Evolutionary conservation across 495 filamentous ascomycete genomes (phyloP).

Genomic region (Aspergillus leporis): DNA sequence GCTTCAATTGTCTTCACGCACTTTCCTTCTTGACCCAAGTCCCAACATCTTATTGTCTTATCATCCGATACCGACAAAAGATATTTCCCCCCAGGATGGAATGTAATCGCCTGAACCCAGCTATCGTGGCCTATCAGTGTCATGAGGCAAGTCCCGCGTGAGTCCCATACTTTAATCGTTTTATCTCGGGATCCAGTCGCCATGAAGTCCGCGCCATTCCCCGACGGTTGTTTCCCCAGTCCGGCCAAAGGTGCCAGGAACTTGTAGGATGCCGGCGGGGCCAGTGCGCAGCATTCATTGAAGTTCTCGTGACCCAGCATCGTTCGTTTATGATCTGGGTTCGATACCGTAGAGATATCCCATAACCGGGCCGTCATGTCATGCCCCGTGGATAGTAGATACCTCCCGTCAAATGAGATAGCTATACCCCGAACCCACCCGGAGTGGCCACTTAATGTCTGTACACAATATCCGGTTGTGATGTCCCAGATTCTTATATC

Average conservation of each 20-base stretch:
- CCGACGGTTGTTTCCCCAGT: constrained; percentile 75
- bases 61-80: constrained; percentile 83
- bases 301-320: constrained; percentile 87
- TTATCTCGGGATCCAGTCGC: constrained; percentile 91
- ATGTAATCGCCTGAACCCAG: constrained; percentile 84
- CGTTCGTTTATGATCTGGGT: constrained; percentile 69
- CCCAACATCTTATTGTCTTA: constrained; percentile 91
- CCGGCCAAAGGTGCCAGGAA: constrained; percentile 79
- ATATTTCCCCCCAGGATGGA: constrained; percentile 92
- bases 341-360: constrained; percentile 66
- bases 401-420: constrained; percentile 79
- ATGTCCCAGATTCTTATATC: constrained; percentile 84
- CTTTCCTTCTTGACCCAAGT: constrained; percentile 83
- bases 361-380: constrained; percentile 82
- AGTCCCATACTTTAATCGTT: constrained; percentile 85
- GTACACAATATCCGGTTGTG: constrained; percentile 83
- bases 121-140: constrained; percentile 90
- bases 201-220: constrained; percentile 80
- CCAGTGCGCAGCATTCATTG: constrained; percentile 84
- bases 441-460: constrained; percentile 77
- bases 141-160: constrained; percentile 82
- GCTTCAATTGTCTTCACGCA: constrained; percentile 83
- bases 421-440: constrained; percentile 88
- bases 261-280: constrained; percentile 73
- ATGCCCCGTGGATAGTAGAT: constrained; percentile 74